Conservation (phyloP, 2,329 filamentous ascomycete species). For the Gremmenia infestans region DNA sequence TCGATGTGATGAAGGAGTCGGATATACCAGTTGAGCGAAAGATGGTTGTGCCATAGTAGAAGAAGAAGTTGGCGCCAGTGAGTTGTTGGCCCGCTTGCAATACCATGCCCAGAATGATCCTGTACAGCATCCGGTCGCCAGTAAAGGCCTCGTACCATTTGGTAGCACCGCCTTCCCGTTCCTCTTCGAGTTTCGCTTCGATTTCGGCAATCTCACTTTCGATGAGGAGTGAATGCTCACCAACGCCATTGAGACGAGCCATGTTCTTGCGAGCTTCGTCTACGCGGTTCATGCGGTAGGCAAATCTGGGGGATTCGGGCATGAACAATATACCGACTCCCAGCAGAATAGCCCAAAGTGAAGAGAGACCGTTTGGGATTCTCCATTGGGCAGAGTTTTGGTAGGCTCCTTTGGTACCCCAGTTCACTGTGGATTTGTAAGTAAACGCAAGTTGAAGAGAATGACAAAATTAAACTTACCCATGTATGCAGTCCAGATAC, state of each 20-base stretch:
- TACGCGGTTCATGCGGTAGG: slow-evolving; percentile 41
- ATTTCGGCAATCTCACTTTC: slow-evolving; percentile 48
- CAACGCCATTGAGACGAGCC: slow-evolving; percentile 38
- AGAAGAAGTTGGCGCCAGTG: slow-evolving; percentile 65
- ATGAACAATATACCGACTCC: slow-evolving; percentile 47
- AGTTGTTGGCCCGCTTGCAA: slow-evolving; percentile 65
- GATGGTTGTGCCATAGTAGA: slow-evolving; percentile 62
- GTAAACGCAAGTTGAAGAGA: slow-evolving; percentile 15
- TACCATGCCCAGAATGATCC: slow-evolving; percentile 55
- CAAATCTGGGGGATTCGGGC: slow-evolving; percentile 51
- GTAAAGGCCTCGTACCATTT: slow-evolving; percentile 58
- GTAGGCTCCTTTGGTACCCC: slow-evolving; percentile 46
- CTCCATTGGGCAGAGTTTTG: slow-evolving; percentile 52
- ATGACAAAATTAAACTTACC: slow-evolving; percentile 28
- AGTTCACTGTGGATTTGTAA: slow-evolving; percentile 49
- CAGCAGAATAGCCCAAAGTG: slow-evolving; percentile 50
- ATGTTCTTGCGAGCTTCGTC: slow-evolving; percentile 47
- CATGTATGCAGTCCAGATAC: slow-evolving; percentile 55
- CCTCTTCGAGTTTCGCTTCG: slow-evolving; percentile 45
- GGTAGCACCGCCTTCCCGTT: slow-evolving; percentile 32
- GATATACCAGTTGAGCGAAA: slow-evolving; percentile 60
- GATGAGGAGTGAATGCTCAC: slow-evolving; percentile 37
- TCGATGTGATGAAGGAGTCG: slow-evolving; percentile 63
- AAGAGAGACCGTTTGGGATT: slow-evolving; percentile 54
- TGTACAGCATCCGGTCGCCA: slow-evolving; percentile 60